Percentiles rank a stretch among this genome's conserved stretches.
phyloP scores from a whole-genome alignment of 73 alveolate species.

The Paramecium octaurelia region DNA sequence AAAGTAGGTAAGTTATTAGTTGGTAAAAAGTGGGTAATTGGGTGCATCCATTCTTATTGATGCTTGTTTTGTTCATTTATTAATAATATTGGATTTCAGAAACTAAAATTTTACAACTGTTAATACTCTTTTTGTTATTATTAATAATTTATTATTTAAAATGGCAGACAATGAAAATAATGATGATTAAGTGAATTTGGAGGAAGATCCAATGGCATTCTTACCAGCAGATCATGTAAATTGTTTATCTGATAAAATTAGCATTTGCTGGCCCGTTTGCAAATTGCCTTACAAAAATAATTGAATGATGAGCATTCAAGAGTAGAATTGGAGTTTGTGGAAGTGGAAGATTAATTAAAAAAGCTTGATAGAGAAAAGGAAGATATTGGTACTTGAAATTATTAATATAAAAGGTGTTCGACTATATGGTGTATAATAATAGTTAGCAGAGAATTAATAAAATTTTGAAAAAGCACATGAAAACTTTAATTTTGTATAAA shows the following conservation, averaged over 20 bases:
- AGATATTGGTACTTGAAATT: conserved; percentile 70
- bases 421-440: conserved; percentile 84
- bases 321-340: conserved; percentile 76
- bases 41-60: background rate
- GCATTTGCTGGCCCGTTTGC: conserved; percentile 78
- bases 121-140: background rate
- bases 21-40: background rate
- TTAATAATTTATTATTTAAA: background rate
- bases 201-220: conserved; percentile 74
- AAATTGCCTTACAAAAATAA: conserved; percentile 75
- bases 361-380: conserved; percentile 78
- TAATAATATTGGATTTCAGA: background rate
- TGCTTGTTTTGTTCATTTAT: background rate
- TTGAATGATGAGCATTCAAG: conserved; percentile 85
- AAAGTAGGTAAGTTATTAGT: background rate
- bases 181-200: conserved; percentile 45
- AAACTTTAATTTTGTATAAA: conserved; percentile 80
- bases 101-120: background rate
- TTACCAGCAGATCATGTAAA: conserved; percentile 88
- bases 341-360: conserved; percentile 78
- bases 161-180: conserved; percentile 19
- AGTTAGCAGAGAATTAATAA: conserved; percentile 83
- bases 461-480: conserved; percentile 87
- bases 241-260: background rate
- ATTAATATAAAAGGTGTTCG: conserved; percentile 63